Base-by-base conservation (phyloP, 495 filamentous ascomycete species). In the Aspergillus conjunctus region DNA sequence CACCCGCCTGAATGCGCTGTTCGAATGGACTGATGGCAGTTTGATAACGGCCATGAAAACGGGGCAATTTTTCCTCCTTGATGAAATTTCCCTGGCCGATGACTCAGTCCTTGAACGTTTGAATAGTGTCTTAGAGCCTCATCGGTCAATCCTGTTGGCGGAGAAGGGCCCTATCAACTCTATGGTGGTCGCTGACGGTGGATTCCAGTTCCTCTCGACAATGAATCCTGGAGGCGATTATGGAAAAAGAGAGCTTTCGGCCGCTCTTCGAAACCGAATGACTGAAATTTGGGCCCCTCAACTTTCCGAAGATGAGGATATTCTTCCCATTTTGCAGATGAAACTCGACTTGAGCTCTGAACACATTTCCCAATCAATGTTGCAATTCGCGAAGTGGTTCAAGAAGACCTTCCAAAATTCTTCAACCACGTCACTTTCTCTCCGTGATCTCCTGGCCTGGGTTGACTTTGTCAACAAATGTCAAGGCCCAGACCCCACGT, bases 171-270 rank as follows among this genome's bases (percentile, higher is more conserved):
- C 89, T 1, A 80, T 87, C 33, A 87, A 94, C 66, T 89, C 91
- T 7, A 85, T 90, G 64, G 79, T 99, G 41, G 79, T 82, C 39
- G 95, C 89, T 20, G 72, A 81, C n/a, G 80, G 87, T 30, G 92
- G 90, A 1, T 99, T 97, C 74, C 93, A 98, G 69, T 96, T 98
- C 68, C 79, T 98, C 49, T 93, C 95, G 15, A 99, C 95, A 3
- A 99, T 99, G 95, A 99, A 99, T 63, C 95, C 95, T 9, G 95
- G 94, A 39, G 95, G 95, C 56, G 95, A 99, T 67, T 98, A 97
- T 71, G 95, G 95, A 56, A 99, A 99, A 70, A 88, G 89, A 64
- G 95, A 99, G 71, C 86, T 99, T 48, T 98, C 95, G 3, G 93
- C 93, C 6, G 95, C 95, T 22, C 79, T 99, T 54, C 84, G 95